phyloP scores from a whole-genome alignment of 352 stramenopile species.

The Pythium utonaiense region DNA sequence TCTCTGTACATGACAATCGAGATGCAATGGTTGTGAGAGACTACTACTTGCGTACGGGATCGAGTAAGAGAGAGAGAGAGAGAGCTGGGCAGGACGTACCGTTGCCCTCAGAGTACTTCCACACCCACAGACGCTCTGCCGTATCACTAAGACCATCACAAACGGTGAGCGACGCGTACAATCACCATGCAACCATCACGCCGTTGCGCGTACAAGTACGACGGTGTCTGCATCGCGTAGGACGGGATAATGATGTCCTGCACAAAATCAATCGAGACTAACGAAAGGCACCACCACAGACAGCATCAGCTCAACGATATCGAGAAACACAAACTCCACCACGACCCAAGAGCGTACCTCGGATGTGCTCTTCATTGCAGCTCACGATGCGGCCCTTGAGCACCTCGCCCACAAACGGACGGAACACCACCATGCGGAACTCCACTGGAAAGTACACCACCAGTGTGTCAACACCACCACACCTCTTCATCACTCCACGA shows the following conservation, averaged over 20 bases:
- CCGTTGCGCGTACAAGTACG: slow-evolving; percentile 59
- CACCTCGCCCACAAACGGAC: slow-evolving; percentile 85
- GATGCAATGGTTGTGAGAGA: too few relatives aligned
- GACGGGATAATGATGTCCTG: slow-evolving; percentile 89
- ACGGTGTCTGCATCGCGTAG: slow-evolving; percentile 85
- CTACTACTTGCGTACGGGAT: background rate
- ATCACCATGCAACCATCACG: background rate
- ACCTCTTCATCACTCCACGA: too few relatives aligned
- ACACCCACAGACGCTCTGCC: slow-evolving; percentile 76
- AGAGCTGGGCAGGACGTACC: too few relatives aligned
- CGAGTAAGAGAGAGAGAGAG: too few relatives aligned
- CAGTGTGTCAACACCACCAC: too few relatives aligned
- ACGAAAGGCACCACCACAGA: background rate
- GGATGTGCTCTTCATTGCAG: slow-evolving; percentile 87
- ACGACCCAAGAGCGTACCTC: slow-evolving; percentile 34
- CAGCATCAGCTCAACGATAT: background rate
- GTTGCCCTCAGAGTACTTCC: slow-evolving; percentile 85
- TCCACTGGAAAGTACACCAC: slow-evolving; percentile 44
- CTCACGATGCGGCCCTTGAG: slow-evolving; percentile 86
- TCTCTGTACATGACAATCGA: too few relatives aligned
- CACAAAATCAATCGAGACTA: slow-evolving; percentile 89
- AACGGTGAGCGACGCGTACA: too few relatives aligned
- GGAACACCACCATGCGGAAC: slow-evolving; percentile 89
- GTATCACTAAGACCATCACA: slow-evolving; percentile 42
- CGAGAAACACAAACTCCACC: too few relatives aligned